These are phyloP conservation scores for Dendrobium nobile DNA, from an alignment of 106 monocot genomes.

Conservation along the genomic window DNA sequence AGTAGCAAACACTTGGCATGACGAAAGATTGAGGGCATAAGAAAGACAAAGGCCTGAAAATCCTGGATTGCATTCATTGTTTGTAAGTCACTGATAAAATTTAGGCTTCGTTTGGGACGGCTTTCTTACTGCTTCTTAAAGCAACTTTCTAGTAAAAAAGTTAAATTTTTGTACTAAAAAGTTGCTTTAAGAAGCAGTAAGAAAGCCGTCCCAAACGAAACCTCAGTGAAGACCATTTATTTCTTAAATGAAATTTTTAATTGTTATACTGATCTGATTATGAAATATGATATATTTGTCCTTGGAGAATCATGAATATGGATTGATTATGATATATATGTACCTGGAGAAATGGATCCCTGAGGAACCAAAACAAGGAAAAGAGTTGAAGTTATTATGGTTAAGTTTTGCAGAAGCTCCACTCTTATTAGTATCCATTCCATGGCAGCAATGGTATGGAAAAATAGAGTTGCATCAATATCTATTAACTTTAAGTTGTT, in stretches of 20 bases:
- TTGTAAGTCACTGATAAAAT: neutral
- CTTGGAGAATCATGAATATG: too few relatives aligned
- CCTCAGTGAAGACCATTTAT: neutral
- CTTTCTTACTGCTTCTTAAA: too few relatives aligned
- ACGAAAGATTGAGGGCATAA: conserved; percentile 57
- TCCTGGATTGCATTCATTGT: conserved; percentile 28
- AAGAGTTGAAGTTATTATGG: conserved; percentile 49
- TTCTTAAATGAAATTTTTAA: neutral
- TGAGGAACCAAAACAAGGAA: conserved; percentile 50
- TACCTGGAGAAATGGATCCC: conserved; percentile 57
- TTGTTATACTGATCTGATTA: neutral
- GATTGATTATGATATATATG: neutral
- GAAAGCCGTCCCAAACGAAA: too few relatives aligned
- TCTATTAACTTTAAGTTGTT: conserved; percentile 59
- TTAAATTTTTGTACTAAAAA: too few relatives aligned
- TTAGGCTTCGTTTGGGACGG: too few relatives aligned
- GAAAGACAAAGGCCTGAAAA: conserved; percentile 74
- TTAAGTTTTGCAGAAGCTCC: conserved; percentile 58
- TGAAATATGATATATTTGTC: too few relatives aligned
- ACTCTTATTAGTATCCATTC: conserved; percentile 80
- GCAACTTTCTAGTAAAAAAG: too few relatives aligned
- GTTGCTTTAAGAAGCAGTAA: too few relatives aligned
- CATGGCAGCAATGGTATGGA: conserved; percentile 53
- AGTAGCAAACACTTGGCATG: conserved; percentile 54
- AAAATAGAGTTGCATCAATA: conserved; percentile 66